A percentile compares a stretch with the other conserved stretches of the same genome.
Evolutionary conservation across 208 protist species (phyloP).

Genomic region (Leishmania major): DNA sequence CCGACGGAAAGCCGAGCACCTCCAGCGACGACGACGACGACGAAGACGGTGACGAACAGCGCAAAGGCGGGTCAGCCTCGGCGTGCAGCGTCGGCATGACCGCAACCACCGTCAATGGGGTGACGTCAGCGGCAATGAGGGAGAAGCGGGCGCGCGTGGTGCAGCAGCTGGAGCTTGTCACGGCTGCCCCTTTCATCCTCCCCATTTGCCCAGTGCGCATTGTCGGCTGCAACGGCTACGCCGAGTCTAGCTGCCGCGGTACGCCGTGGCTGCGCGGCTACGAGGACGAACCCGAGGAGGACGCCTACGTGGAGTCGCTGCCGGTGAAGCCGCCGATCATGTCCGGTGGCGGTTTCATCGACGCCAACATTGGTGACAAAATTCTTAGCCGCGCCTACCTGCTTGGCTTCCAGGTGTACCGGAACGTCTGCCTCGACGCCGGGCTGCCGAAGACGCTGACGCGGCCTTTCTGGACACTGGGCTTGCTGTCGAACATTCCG

Average conservation of each 20-base stretch:
- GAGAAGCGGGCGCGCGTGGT: constrained; percentile 22
- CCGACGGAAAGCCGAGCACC: neutral
- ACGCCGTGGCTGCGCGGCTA: constrained; percentile 60
- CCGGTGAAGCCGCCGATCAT: constrained; percentile 50
- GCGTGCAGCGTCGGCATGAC: neutral
- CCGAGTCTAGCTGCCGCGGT: constrained; percentile 47
- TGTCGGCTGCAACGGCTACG: constrained; percentile 45
- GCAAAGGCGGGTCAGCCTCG: neutral
- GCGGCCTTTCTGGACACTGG: constrained; percentile 44
- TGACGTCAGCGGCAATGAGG: constrained; percentile 4
- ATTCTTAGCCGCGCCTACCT: constrained; percentile 48
- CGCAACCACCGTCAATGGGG: constrained; percentile 6
- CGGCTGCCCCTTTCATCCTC: constrained; percentile 38
- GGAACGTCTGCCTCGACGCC: constrained; percentile 39
- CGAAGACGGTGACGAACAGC: neutral
- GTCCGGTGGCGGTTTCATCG: constrained; percentile 40
- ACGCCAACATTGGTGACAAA: constrained; percentile 49
- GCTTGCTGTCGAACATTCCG: constrained; percentile 47
- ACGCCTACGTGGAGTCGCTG: constrained; percentile 54
- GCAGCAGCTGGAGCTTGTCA: constrained; percentile 29
- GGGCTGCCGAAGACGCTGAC: constrained; percentile 49
- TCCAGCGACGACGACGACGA: constrained; percentile 13
- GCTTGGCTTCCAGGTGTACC: constrained; percentile 44
- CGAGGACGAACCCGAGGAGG: constrained; percentile 52
- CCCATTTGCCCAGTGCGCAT: constrained; percentile 54